phyloP scores from a whole-genome alignment of 2,329 filamentous ascomycete genomes.

The Periconia macrospinosa region DNA sequence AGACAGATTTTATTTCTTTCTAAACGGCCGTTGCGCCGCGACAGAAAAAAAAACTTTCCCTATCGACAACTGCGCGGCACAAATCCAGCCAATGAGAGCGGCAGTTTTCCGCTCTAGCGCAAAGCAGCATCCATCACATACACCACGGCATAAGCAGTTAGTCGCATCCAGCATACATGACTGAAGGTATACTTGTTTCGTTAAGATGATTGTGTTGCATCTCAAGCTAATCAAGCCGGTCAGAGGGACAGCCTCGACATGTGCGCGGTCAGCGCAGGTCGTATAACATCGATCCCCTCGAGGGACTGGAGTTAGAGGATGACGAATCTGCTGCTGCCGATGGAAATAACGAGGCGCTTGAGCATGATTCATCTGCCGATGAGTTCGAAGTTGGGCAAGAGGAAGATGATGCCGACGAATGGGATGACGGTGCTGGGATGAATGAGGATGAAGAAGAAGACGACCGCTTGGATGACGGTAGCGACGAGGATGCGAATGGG shows the following conservation, averaged over 20 bases:
- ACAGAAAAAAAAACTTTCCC: too few species aligned
- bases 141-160: too few species aligned
- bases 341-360: slow-evolving; percentile 15
- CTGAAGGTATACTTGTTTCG: too few species aligned
- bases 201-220: too few species aligned
- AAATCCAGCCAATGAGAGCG: too few species aligned
- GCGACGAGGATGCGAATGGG: slow-evolving; percentile 14
- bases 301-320: slow-evolving; percentile 1
- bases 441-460: slow-evolving; percentile 39
- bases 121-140: too few species aligned
- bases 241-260: slow-evolving; percentile 1
- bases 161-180: too few species aligned
- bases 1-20: too few species aligned
- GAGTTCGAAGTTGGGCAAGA: slow-evolving; percentile 27
- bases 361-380: slow-evolving; percentile 21
- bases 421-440: slow-evolving; percentile 18
- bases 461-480: slow-evolving; percentile 9
- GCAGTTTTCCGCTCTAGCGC: too few species aligned
- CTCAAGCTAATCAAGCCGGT: not conserved
- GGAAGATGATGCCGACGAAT: slow-evolving; percentile 22
- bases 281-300: slow-evolving; percentile 4
- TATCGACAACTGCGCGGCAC: too few species aligned
- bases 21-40: too few species aligned
- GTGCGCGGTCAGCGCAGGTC: slow-evolving; percentile 1
- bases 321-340: slow-evolving; percentile 23